Evolutionary conservation across 768 basidiomycete genomes (phyloP).

Genomic region (Coprinellus aureogranulatus): DNA sequence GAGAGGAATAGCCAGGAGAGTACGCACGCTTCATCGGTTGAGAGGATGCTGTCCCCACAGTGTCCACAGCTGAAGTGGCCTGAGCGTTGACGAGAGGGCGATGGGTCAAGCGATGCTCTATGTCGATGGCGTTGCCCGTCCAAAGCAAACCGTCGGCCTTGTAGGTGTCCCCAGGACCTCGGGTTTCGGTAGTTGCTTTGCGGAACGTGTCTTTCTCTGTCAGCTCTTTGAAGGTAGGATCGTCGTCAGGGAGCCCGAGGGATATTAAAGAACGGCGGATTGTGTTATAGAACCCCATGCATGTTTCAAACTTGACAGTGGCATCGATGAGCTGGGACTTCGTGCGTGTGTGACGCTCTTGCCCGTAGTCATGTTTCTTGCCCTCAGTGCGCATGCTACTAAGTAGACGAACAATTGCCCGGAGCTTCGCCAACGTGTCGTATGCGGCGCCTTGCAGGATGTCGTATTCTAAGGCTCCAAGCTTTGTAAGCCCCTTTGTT

Average conservation of each 20-base stretch:
- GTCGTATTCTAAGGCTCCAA: conserved; percentile 11
- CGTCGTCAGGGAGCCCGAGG: background rate
- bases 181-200: conserved; percentile 9
- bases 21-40: no score
- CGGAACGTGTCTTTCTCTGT: conserved; percentile 13
- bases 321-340: background rate
- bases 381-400: background rate
- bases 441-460: conserved; percentile 15
- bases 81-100: no score
- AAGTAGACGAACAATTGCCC: conserved; percentile 1
- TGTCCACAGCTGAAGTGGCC: no score
- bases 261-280: conserved; percentile 4
- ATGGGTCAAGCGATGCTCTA: background rate
- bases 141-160: conserved; percentile 13
- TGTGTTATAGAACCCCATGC: conserved; percentile 13
- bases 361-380: conserved; percentile 10
- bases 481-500: background rate
- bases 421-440: conserved; percentile 12
- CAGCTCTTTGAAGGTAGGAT: background rate
- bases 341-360: conserved; percentile 10
- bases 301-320: background rate
- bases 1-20: no score
- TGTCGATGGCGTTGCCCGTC: background rate
- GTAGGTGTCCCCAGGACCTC: conserved; percentile 13
- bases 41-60: no score